Percentiles rank a stretch among this genome's conserved stretches.
These are phyloP conservation scores for Mycena polygramma DNA, from an alignment of 768 basidiomycete species.

Conservation along the genomic window DNA sequence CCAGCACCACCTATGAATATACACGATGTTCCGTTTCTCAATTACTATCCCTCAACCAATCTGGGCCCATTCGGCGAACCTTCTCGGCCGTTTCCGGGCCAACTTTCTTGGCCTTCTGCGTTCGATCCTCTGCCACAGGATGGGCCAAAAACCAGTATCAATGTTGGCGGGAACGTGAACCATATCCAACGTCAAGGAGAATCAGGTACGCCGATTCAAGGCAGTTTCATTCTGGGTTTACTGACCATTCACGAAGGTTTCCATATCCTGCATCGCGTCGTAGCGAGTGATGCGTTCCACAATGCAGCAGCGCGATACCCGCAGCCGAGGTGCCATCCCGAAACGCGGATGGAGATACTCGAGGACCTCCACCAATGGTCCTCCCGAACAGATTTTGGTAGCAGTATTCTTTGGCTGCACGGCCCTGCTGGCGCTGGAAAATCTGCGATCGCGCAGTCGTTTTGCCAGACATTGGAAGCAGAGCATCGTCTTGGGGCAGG, in stretches of 20 bases:
- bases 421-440: slow-evolving; percentile 48
- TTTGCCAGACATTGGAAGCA: slow-evolving; percentile 41
- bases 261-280: background rate
- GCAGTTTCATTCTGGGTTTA: background rate
- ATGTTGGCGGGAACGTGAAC: background rate
- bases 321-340: background rate
- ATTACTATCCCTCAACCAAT: too few relatives aligned
- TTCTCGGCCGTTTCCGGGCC: background rate
- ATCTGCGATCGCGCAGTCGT: slow-evolving; percentile 47
- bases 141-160: background rate
- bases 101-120: background rate
- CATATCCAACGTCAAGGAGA: background rate
- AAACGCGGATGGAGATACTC: background rate
- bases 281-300: background rate
- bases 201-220: background rate
- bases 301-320: background rate
- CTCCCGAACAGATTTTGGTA: background rate
- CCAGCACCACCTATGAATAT: too few relatives aligned
- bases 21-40: too few relatives aligned
- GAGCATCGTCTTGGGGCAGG: slow-evolving; percentile 32
- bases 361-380: background rate
- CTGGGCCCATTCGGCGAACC: too few relatives aligned
- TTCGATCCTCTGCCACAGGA: background rate
- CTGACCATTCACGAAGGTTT: background rate
- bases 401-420: slow-evolving; percentile 36